Evolutionary conservation across 495 filamentous ascomycete species (phyloP).

Genomic region (Sabuloglossum arenarium): DNA sequence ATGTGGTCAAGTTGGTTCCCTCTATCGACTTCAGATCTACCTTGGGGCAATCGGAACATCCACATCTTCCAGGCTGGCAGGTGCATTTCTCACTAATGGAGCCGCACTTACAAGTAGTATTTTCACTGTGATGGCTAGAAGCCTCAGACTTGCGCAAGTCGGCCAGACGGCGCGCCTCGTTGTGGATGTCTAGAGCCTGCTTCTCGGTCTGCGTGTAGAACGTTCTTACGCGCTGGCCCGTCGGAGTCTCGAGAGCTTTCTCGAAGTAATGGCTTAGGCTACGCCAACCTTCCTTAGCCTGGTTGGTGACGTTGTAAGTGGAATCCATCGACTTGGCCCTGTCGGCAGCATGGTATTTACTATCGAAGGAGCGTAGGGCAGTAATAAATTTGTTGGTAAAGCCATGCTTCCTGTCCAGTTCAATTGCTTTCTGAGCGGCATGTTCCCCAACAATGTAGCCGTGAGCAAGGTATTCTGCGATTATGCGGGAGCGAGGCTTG

Average conservation of each 20-base stretch:
- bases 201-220: conserved; percentile 70
- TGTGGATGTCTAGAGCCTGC: conserved; percentile 82
- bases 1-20: conserved; percentile 16
- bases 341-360: conserved; percentile 60
- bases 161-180: conserved; percentile 67
- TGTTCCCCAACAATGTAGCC: conserved; percentile 75
- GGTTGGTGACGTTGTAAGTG: conserved; percentile 49
- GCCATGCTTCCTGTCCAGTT: conserved; percentile 78
- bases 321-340: conserved; percentile 55
- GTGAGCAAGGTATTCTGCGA: conserved; percentile 89
- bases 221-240: conserved; percentile 60
- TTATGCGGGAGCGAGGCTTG: conserved; percentile 78
- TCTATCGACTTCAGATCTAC: conserved; percentile 8
- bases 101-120: conserved; percentile 25
- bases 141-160: conserved; percentile 61
- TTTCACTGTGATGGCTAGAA: conserved; percentile 15
- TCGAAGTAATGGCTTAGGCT: conserved; percentile 73
- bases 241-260: conserved; percentile 67
- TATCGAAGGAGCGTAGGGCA: conserved; percentile 55
- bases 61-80: conserved; percentile 15
- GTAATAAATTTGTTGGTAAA: conserved; percentile 55
- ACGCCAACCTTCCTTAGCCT: conserved; percentile 39
- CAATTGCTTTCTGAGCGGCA: conserved; percentile 68
- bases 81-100: conserved; percentile 21
- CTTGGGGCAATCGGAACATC: background rate